Evolutionary conservation across 495 filamentous ascomycete genomes (phyloP).

Genomic region (Aspergillus conjunctus): DNA sequence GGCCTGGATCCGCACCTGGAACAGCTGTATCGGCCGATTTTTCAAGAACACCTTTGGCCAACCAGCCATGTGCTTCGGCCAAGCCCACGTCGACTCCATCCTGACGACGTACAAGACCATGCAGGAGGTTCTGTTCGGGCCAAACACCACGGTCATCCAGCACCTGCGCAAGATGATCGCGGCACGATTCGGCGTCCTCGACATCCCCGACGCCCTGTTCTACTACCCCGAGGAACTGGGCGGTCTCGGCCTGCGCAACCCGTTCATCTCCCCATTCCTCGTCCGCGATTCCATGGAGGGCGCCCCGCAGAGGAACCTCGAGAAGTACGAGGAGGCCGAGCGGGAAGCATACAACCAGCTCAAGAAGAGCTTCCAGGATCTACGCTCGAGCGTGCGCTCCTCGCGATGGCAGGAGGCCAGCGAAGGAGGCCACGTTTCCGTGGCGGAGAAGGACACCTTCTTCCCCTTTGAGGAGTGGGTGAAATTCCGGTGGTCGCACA

Average conservation of each 20-base stretch:
- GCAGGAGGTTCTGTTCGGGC: slow-evolving; percentile 50
- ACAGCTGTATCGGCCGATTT: slow-evolving; percentile 59
- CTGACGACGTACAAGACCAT: slow-evolving; percentile 56
- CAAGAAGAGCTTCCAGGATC: slow-evolving; percentile 37
- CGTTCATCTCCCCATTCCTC: slow-evolving; percentile 50
- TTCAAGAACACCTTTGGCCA: slow-evolving; percentile 62
- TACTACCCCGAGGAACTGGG: slow-evolving; percentile 56
- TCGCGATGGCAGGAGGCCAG: slow-evolving; percentile 5
- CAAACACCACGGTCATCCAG: slow-evolving; percentile 44
- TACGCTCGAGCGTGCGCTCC: slow-evolving; percentile 16
- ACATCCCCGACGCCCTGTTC: slow-evolving; percentile 62
- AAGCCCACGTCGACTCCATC: slow-evolving; percentile 56
- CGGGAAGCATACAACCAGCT: slow-evolving; percentile 34
- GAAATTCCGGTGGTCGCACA: slow-evolving; percentile 42
- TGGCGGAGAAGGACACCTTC: slow-evolving; percentile 33
- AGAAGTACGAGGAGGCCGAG: slow-evolving; percentile 41
- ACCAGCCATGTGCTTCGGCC: slow-evolving; percentile 59
- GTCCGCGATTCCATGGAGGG: slow-evolving; percentile 35
- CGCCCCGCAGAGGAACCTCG: slow-evolving; percentile 37
- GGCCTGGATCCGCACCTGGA: slow-evolving; percentile 62
- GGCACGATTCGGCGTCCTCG: slow-evolving; percentile 50
- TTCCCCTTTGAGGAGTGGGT: slow-evolving; percentile 52
- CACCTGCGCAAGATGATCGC: slow-evolving; percentile 53
- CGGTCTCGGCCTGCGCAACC: slow-evolving; percentile 58
- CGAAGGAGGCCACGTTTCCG: slow-evolving; percentile 4